Conservation (phyloP, 495 filamentous ascomycete genomes). For the Penicillium robsamsonii region DNA sequence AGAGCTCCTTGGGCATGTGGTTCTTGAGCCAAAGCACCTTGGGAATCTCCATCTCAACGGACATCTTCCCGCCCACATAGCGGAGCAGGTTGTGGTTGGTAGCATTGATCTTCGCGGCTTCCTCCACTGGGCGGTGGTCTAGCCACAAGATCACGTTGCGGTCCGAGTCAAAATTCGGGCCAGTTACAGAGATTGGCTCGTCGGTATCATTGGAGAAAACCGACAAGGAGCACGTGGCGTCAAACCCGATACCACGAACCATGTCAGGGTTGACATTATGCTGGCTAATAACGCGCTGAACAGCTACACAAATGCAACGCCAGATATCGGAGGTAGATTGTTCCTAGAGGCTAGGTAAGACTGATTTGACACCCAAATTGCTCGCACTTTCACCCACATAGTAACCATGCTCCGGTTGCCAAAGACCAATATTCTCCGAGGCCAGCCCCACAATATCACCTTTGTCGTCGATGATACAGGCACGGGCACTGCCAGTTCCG, state of each 20-base stretch:
- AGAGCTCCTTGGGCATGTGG: constrained; percentile 90
- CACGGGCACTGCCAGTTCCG: constrained; percentile 90
- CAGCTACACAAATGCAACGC: constrained; percentile 81
- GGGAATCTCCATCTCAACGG: constrained; percentile 97
- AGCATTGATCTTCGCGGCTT: constrained; percentile 87
- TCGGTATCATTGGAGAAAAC: constrained; percentile 87
- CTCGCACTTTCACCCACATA: constrained; percentile 57
- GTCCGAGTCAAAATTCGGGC: constrained; percentile 79
- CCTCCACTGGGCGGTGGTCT: constrained; percentile 84
- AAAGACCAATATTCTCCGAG: constrained; percentile 86
- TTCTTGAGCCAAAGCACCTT: constrained; percentile 98
- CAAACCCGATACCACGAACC: constrained; percentile 89
- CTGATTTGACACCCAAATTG: background rate
- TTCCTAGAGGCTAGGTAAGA: constrained; percentile 61
- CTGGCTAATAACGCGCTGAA: constrained; percentile 72
- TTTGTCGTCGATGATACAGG: constrained; percentile 86
- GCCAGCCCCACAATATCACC: constrained; percentile 92
- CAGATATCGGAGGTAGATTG: constrained; percentile 98
- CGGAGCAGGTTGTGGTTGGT: constrained; percentile 89
- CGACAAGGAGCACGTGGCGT: constrained; percentile 92
- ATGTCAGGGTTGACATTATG: constrained; percentile 69
- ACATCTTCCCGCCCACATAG: constrained; percentile 97
- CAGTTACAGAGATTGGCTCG: constrained; percentile 84
- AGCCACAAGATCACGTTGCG: constrained; percentile 92
- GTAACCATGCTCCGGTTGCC: constrained; percentile 87